phyloP scores from a whole-genome alignment of 1,284 basidiomycete genomes.

The Athelia psychrophila region DNA sequence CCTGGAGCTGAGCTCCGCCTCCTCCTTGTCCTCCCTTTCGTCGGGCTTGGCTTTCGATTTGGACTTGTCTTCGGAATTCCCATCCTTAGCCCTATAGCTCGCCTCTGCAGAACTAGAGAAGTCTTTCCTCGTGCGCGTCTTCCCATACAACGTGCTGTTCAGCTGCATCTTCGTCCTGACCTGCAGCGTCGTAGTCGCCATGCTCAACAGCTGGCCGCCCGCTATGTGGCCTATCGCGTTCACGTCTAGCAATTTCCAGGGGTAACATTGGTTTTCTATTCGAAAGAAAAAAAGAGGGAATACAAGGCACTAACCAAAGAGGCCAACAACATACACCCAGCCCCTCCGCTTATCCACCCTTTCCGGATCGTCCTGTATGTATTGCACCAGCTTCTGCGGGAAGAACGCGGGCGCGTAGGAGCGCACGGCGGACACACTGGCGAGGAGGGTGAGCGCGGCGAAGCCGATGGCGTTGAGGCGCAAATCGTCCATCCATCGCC shows the following conservation, averaged over 20 bases:
- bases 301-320: slow-evolving; percentile 70
- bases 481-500: slow-evolving; percentile 64
- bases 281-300: slow-evolving; percentile 30
- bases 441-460: slow-evolving; percentile 48
- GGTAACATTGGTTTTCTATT: too few relatives aligned
- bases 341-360: slow-evolving; percentile 64
- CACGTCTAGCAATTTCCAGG: too few relatives aligned
- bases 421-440: slow-evolving; percentile 58
- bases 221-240: slow-evolving; percentile 10
- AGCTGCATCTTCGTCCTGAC: slow-evolving; percentile 77
- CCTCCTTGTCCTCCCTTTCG: slow-evolving; percentile 45
- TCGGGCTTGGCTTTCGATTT: slow-evolving; percentile 9
- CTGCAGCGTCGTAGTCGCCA: slow-evolving; percentile 71
- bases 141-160: slow-evolving; percentile 84
- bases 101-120: slow-evolving; percentile 60
- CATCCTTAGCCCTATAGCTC: slow-evolving; percentile 7
- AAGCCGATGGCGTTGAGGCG: slow-evolving; percentile 42
- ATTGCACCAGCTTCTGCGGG: slow-evolving; percentile 65
- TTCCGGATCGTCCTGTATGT: slow-evolving; percentile 64
- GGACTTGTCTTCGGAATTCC: neutral
- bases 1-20: slow-evolving; percentile 84
- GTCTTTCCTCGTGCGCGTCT: slow-evolving; percentile 88
- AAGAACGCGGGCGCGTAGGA: slow-evolving; percentile 84
- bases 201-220: slow-evolving; percentile 66
- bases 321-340: slow-evolving; percentile 67